Evolutionary conservation across 345 rosid species (phyloP).

Genomic region (Hibiscus tridactylites): DNA sequence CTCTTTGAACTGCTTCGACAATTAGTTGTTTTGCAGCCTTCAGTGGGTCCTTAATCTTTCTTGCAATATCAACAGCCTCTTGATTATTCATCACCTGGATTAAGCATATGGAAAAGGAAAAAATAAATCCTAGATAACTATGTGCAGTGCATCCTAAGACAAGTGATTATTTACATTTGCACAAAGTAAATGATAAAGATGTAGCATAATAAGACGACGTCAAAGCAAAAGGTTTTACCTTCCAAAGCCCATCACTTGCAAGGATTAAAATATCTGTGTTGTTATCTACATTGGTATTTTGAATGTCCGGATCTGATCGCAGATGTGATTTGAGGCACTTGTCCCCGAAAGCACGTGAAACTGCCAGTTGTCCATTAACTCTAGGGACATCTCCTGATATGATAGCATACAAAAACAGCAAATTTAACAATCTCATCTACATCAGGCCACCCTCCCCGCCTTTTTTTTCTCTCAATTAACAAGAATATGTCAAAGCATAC

Average conservation of each 20-base stretch:
- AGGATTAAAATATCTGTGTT: slow-evolving; percentile 41
- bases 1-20: slow-evolving; percentile 51
- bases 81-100: slow-evolving; percentile 66
- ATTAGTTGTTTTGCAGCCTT: slow-evolving; percentile 73
- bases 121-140: background rate
- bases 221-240: slow-evolving; percentile 34
- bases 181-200: too few relatives aligned
- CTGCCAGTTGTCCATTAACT: slow-evolving; percentile 73
- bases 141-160: background rate
- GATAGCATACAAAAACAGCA: slow-evolving; percentile 7
- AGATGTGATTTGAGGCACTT: slow-evolving; percentile 62
- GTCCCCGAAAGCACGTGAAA: slow-evolving; percentile 75
- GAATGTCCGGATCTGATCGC: slow-evolving; percentile 56
- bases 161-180: too few relatives aligned
- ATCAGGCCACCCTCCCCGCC: too few relatives aligned
- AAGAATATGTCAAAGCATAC: too few relatives aligned
- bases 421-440: background rate
- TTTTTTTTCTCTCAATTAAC: too few relatives aligned
- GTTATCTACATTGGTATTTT: slow-evolving; percentile 24
- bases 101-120: background rate
- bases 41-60: slow-evolving; percentile 53
- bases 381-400: slow-evolving; percentile 73
- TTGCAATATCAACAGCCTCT: slow-evolving; percentile 68
- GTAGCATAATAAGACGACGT: background rate
- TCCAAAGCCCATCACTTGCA: slow-evolving; percentile 69